Base-by-base conservation (phyloP, 192 early-diverging fungal genomes). In the Ambispora gerdemannii region DNA sequence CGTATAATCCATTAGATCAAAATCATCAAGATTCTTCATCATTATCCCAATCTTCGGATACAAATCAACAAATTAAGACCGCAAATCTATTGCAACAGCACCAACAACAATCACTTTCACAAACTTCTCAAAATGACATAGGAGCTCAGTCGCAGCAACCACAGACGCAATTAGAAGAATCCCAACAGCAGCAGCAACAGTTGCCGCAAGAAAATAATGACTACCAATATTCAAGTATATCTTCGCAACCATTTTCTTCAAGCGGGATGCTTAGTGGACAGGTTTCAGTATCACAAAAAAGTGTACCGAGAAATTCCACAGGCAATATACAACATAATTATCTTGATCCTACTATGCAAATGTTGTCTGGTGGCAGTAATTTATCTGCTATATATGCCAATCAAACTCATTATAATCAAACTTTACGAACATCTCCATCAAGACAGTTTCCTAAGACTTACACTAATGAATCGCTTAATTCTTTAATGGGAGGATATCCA, bases 201-300 rank as follows among this genome's bases (percentile, higher is more conserved):
- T 15, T 11, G n/a, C 32, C 38, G 28, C 32, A 24, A n/a, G 55
- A 70, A 38, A 51, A 67, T 24, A n/a, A 28, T 8, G 31, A 30
- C 8, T 68, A 55, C 32, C 17, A 4, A 22, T 56, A 32, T 68
- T 55, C 66, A 6, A 24, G 24, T 27, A 24, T 55, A 22, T 15
- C 64, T n/a, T 35, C 52, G 20, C 32, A 53, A 28, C 32, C 67
- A 25, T 19, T 25, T 17, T 7, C 17, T 53, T 53, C 55, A 43
- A 70, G 28, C 25, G 51, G 4, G 8, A n/a, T 67, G 43, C n/a
- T n/a, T n/a, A n/a, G n/a, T n/a, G 22, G 50, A 30, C 67, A 70
- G 30, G 47, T 36, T 58, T 58, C 15, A 15, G 7, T 70, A 24
- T 55, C 67, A 20, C 55, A 51, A 36, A 70, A 70, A 70, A 58